A percentile compares a stretch with the other conserved stretches of the same genome.
Evolutionary conservation across 805 yeast genomes (phyloP).

Genomic region (Ogataea trehalophila): DNA sequence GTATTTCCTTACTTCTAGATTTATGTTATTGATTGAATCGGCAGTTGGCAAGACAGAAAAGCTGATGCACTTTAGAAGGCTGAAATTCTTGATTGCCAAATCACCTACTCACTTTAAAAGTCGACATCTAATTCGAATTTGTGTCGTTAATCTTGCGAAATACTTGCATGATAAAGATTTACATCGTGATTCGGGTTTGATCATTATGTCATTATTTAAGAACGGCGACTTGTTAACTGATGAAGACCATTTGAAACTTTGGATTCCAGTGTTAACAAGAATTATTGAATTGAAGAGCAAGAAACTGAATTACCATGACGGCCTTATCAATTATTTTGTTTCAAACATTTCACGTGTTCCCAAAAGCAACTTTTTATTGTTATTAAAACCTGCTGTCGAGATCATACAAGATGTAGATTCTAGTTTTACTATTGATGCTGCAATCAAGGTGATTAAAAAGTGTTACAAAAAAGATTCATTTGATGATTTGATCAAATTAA

Average conservation of each 20-base stretch:
- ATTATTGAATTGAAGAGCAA: conserved; percentile 2
- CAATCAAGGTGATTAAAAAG: neutral
- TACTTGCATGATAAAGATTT: conserved; percentile 17
- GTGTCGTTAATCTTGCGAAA: conserved; percentile 20
- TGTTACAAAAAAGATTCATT: neutral
- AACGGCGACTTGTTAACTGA: conserved; percentile 3
- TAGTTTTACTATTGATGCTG: neutral
- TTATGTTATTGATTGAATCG: conserved; percentile 23
- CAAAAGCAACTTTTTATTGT: too few species aligned
- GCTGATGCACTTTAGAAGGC: conserved; percentile 27
- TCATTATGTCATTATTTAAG: conserved; percentile 21
- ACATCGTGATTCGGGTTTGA: conserved; percentile 4
- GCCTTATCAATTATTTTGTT: neutral
- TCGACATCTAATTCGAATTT: conserved; percentile 17
- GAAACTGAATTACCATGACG: neutral
- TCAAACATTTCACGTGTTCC: too few species aligned
- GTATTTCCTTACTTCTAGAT: conserved; percentile 35
- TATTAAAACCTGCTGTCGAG: too few species aligned
- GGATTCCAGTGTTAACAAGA: conserved; percentile 21
- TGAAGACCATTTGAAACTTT: conserved; percentile 5
- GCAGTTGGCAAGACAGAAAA: conserved; percentile 23
- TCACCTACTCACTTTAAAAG: conserved; percentile 17
- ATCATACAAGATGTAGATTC: neutral
- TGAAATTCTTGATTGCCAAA: conserved; percentile 33
- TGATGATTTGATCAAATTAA: conserved; percentile 4